phyloP scores from a whole-genome alignment of 202 grass and related monocot genomes.

The Musa balbisiana region DNA sequence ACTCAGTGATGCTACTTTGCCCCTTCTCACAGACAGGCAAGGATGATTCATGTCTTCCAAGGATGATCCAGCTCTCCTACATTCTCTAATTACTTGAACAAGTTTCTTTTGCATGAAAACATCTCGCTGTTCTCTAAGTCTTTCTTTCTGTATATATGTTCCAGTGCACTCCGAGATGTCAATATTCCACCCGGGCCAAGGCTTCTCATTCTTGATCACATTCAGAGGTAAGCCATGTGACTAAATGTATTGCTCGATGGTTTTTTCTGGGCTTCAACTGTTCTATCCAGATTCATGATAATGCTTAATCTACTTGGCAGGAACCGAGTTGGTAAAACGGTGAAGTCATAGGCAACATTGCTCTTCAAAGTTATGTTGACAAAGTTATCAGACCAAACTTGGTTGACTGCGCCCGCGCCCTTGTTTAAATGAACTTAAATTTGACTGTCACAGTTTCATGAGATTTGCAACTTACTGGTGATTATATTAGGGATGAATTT shows the following conservation, averaged over 20 bases:
- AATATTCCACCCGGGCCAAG: not conserved
- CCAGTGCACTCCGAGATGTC: constrained; percentile 22
- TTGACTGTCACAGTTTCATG: not conserved
- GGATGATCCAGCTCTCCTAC: too few species aligned
- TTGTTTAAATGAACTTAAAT: not conserved
- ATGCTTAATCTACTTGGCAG: not conserved
- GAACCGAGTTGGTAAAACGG: not conserved
- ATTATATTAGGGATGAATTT: not conserved
- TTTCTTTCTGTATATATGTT: not conserved
- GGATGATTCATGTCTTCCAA: not conserved
- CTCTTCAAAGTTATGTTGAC: not conserved
- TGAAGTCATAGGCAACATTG: not conserved
- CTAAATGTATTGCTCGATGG: not conserved
- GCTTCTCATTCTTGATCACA: constrained; percentile 5
- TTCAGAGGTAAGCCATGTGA: not conserved
- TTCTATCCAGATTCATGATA: not conserved
- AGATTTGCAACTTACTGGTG: not conserved
- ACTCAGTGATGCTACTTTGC: constrained; percentile 17
- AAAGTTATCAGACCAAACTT: not conserved
- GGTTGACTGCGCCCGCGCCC: not conserved
- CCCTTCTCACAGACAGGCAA: constrained; percentile 23
- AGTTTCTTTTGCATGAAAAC: not conserved
- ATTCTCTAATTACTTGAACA: not conserved
- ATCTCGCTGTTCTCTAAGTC: not conserved
- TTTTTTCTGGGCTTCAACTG: not conserved